phyloP scores from a whole-genome alignment of 164 flowering plant species.

The Pachysandra terminalis region DNA sequence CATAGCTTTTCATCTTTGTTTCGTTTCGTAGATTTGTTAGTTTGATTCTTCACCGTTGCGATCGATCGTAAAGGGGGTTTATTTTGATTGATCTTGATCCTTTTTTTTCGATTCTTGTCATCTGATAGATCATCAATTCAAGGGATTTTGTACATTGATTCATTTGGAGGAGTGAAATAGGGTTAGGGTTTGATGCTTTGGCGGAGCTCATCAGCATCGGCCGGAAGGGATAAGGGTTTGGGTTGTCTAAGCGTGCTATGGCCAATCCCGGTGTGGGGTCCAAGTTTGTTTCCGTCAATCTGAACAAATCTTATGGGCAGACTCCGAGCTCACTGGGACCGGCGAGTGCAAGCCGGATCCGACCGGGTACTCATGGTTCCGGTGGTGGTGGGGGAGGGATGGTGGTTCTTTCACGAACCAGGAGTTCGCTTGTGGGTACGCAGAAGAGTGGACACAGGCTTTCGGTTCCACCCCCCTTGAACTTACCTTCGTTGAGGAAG shows the following conservation, averaged over 20 bases:
- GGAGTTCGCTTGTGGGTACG: slow-evolving; percentile 32
- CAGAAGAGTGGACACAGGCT: slow-evolving; percentile 71
- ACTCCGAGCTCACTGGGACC: slow-evolving; percentile 22
- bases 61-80: slow-evolving; percentile 9
- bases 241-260: slow-evolving; percentile 44
- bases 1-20: background rate
- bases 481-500: slow-evolving; percentile 82
- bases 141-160: background rate
- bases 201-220: slow-evolving; percentile 25
- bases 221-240: slow-evolving; percentile 12
- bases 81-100: slow-evolving; percentile 24
- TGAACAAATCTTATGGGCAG: slow-evolving; percentile 87
- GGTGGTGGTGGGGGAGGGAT: slow-evolving; percentile 87
- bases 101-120: background rate
- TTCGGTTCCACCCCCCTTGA: slow-evolving; percentile 99
- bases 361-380: slow-evolving; percentile 26
- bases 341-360: slow-evolving; percentile 27
- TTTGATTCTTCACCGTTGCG: background rate
- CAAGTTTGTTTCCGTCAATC: slow-evolving; percentile 89
- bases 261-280: slow-evolving; percentile 83
- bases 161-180: slow-evolving; percentile 7
- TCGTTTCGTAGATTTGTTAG: background rate
- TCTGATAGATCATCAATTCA: no score
- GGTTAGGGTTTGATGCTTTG: slow-evolving; percentile 54
- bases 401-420: slow-evolving; percentile 76